Evolutionary conservation across 495 filamentous ascomycete genomes (phyloP), one percentile per base, ranked within the genome.

Genomic region (Hypoxylon fragiforme): DNA sequence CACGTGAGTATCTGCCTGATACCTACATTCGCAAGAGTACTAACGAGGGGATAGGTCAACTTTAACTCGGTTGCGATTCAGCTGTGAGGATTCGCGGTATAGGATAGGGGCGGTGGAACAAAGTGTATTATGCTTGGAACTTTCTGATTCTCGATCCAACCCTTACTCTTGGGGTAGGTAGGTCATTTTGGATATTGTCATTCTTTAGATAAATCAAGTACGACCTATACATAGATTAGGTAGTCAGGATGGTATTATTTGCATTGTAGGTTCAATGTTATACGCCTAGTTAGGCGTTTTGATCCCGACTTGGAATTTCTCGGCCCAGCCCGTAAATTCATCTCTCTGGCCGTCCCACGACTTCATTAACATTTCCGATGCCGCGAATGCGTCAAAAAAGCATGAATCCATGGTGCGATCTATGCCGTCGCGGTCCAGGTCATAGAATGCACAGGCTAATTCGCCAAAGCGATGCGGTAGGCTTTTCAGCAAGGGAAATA

Each of bases 311-410:
- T 77, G 75, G 57, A 77, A 79, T 35, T 72, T 74, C 11, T 72
- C 58, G 7, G 71, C 71, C 76, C 76, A 79, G 12, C 74, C 72
- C 0, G 73, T 73, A 47, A 79, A 78, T 32, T 71, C 75, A 28
- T 79, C 76, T 40, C 71, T 69, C 30, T 70, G 55, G 8, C 70
- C 71, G 16, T 70, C 64, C 76, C 76, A 79, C 1, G 68, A 55
- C 42, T 67, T 66, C 20, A 64, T 66, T 0, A 77, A 59, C 50
- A 78, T 60, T 64, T 79, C 75, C 0, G 74, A 71, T 1, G 60
- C 72, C 3, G 72, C 73, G 22, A 76, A 76, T 12, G 73, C 73
- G 35, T 77, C 74, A 9, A 73, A 72, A 54, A 79, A 78, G 41
- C 73, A 79, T 16, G 69, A 66, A 40, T 78, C 75, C 72, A 78